These are phyloP conservation scores for Ramaria sp. DNA, from an alignment of 768 basidiomycete genomes.

Conservation along the genomic window DNA sequence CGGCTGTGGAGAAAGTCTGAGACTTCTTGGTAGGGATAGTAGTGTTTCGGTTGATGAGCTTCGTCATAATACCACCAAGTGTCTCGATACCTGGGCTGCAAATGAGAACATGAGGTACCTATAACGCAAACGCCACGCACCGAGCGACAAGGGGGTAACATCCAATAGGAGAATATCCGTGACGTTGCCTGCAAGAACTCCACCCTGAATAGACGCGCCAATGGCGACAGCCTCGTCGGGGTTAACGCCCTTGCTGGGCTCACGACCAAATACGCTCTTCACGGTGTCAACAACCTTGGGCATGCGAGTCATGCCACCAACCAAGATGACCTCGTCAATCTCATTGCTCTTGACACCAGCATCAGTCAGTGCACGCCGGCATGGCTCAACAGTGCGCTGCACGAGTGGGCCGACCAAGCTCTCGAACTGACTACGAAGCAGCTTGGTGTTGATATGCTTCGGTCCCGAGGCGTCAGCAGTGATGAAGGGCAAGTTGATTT, in stretches of 20 bases:
- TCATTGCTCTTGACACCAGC: constrained; percentile 90
- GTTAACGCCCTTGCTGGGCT: constrained; percentile 98
- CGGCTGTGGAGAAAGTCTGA: constrained; percentile 96
- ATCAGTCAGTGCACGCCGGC: constrained; percentile 93
- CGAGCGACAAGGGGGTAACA: constrained; percentile 93
- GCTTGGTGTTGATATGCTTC: constrained; percentile 92
- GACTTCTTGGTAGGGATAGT: constrained; percentile 99
- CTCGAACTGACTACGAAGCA: constrained; percentile 88
- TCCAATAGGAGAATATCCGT: constrained; percentile 92
- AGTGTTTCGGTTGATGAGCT: constrained; percentile 95
- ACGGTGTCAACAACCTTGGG: constrained; percentile 91
- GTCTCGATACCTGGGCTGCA: constrained; percentile 69
- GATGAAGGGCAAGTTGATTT: constrained; percentile 97
- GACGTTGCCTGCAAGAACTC: constrained; percentile 93
- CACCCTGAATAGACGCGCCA: constrained; percentile 96
- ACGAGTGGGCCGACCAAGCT: constrained; percentile 71
- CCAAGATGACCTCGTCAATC: constrained; percentile 93
- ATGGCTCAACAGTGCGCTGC: constrained; percentile 85
- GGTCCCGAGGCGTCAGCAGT: constrained; percentile 91
- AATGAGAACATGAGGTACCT: background rate
- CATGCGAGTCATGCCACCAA: constrained; percentile 99
- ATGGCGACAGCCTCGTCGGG: constrained; percentile 99
- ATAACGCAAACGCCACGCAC: constrained; percentile 28
- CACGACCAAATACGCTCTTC: constrained; percentile 87
- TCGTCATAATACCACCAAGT: constrained; percentile 99